Percentiles rank a stretch among this genome's conserved stretches.
Evolutionary conservation across 352 stramenopile genomes (phyloP).

Genomic region (Pythium insidiosum): DNA sequence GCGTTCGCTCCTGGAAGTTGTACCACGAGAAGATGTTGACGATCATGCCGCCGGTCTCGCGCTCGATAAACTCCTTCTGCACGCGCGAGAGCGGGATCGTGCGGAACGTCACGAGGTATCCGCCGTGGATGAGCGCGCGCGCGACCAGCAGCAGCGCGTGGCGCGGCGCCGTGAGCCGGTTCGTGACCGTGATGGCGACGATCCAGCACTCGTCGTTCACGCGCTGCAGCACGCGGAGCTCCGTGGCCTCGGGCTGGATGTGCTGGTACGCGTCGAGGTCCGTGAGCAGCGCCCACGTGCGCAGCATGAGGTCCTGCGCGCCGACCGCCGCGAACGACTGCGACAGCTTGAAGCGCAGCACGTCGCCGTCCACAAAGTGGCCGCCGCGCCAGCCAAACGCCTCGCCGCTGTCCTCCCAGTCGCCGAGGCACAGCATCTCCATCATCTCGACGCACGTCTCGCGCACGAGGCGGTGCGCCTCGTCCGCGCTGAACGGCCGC

Average conservation of each 20-base stretch:
- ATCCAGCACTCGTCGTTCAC: slow-evolving; percentile 58
- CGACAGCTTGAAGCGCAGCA: slow-evolving; percentile 55
- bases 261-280: slow-evolving; percentile 34
- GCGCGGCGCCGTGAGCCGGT: slow-evolving; percentile 24
- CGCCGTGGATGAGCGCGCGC: slow-evolving; percentile 45
- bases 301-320: slow-evolving; percentile 45
- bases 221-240: slow-evolving; percentile 42
- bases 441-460: slow-evolving; percentile 60
- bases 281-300: slow-evolving; percentile 61
- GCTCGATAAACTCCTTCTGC: slow-evolving; percentile 30
- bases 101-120: slow-evolving; percentile 61
- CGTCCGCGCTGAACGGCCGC: slow-evolving; percentile 21
- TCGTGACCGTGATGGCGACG: slow-evolving; percentile 31
- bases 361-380: slow-evolving; percentile 22
- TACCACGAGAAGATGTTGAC: slow-evolving; percentile 71
- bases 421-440: slow-evolving; percentile 18
- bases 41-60: slow-evolving; percentile 36
- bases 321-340: slow-evolving; percentile 41
- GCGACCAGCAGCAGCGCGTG: slow-evolving; percentile 53
- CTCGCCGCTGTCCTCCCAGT: slow-evolving; percentile 29
- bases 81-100: slow-evolving; percentile 41
- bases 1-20: slow-evolving; percentile 43
- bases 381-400: slow-evolving; percentile 47
- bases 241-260: slow-evolving; percentile 52
- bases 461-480: slow-evolving; percentile 38